Base-by-base conservation (phyloP, 495 filamentous ascomycete species). In the Lophiotrema nucula region DNA sequence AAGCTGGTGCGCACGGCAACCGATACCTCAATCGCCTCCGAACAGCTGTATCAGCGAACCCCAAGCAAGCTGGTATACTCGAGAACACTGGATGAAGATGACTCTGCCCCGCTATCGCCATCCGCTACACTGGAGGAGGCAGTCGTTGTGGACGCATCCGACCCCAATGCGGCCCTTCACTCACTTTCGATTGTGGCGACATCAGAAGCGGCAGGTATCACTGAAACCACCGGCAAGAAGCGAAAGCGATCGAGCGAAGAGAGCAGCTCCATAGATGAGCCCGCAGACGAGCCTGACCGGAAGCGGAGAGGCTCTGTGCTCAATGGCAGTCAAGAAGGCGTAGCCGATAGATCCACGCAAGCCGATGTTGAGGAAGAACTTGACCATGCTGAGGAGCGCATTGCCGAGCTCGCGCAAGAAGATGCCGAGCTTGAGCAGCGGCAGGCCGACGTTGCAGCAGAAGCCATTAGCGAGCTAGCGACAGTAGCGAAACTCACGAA, bases 221-320 rank as follows among this genome's bases (percentile, higher is more conserved):
- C 67, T 22, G 69, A 73, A 37, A 50, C 67, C 38, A 47, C 61
- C 4, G 67, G 67, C 8, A 72, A 71, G 62, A 77, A 77, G 51
- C 58, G 73, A 53, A 77, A 77, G 47, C 77, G 62, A 79, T 79
- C 63, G 69, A 72, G 26, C 78, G 43, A 25, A 26, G 54, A 49
- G 5, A 43, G 26, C 22, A 59, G 42, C 44, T 55, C 55, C 47
- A 58, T 63, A 2, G 68, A 72, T 11, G 73, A 75, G 71, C 77
- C 11, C 73, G 53, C 69, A 1, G 74, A 79, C 19, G 81, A 81
- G 62, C 82, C 81, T 25, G 64, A 72, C 28, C 70, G 76, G 58
- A 88, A 86, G 70, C 81, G 85, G 46, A 62, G 48, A 24, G 43
- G 41, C 11, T 19, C 50, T 24, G 18, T 39, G 23, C 44, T 58